Conservation (phyloP, 2,329 filamentous ascomycete genomes). For the Fusarium tupiense region DNA sequence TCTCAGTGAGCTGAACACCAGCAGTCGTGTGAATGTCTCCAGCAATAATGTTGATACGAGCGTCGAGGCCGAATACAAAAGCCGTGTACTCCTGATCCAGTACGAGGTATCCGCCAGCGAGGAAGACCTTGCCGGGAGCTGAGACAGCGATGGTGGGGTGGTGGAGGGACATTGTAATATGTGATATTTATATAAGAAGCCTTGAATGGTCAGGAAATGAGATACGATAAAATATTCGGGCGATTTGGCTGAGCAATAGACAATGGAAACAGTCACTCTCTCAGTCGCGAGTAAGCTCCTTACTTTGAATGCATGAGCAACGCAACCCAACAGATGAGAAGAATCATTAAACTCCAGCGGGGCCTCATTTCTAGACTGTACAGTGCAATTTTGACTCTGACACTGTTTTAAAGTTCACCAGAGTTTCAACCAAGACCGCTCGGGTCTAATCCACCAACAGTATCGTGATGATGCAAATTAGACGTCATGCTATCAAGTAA, state of each 20-base stretch:
- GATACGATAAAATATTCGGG: too few relatives aligned
- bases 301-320: conserved; percentile 20
- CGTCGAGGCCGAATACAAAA: conserved; percentile 73
- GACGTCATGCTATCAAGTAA: conserved; percentile 5
- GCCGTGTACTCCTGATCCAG: conserved; percentile 88
- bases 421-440: conserved; percentile 4
- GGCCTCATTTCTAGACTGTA: conserved; percentile 32
- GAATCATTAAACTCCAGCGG: conserved; percentile 37
- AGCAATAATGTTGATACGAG: conserved; percentile 73
- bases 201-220: neutral
- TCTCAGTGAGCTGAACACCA: conserved; percentile 73
- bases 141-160: conserved; percentile 72
- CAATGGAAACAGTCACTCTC: neutral
- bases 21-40: conserved; percentile 66
- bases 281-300: conserved; percentile 28
- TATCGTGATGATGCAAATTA: conserved; percentile 23
- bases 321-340: neutral
- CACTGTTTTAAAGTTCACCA: conserved; percentile 33
- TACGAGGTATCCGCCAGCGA: conserved; percentile 94
- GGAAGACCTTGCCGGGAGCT: conserved; percentile 93
- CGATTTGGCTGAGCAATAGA: too few relatives aligned
- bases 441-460: neutral
- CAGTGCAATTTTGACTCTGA: conserved; percentile 25
- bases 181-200: neutral
- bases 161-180: conserved; percentile 28